Base-by-base conservation (phyloP, 495 filamentous ascomycete genomes). In the Aspergillus sparsus region DNA sequence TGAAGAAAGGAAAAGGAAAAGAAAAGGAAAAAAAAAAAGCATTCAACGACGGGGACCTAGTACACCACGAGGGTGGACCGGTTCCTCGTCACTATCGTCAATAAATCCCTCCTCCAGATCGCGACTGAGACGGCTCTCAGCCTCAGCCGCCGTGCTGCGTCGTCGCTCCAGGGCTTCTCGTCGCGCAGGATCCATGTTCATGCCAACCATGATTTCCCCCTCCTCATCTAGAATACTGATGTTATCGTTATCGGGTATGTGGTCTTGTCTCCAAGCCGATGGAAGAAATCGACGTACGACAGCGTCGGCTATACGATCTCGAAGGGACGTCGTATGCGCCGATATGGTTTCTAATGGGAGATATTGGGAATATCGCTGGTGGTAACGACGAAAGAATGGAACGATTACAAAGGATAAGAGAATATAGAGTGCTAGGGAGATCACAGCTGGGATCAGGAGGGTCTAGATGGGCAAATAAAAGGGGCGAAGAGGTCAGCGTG, bases 71-170 rank as follows among this genome's bases (percentile, higher is more conserved):
- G 21, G 21, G 51, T 57, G 41, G 12, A 49, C 31, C 13, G 34
- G 46, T 31, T 82, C 81, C n/a, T 91, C 88, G 58, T 89, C 87
- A 69, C 90, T 92, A 68, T 91, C 88, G 74, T 92, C 89, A 77
- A 84, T 86, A 68, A 95, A 95, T 1, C 89, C 91, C 59, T 90
- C 84, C 71, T 94, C 91, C 55, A 95, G 69, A 37, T 96, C 92
- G 69, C 91, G 81, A 76, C 90, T 92, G 51, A 95, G 67, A 62
- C 92, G 81, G 59, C 84, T 75, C 54, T 82, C 77, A 18, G 71
- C 61, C 34, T 78, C 78, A 33, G 62, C 63, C 56, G 62, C 62
- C 32, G 61, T 64, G 71, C 78, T 58, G 67, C 79, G 66, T 73
- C 80, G 60, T 72, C 73, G 60, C 61, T 82, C 73, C 65, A 82